Base-by-base conservation (phyloP, 768 basidiomycete species). In the Naganishia vaughanmartiniae region DNA sequence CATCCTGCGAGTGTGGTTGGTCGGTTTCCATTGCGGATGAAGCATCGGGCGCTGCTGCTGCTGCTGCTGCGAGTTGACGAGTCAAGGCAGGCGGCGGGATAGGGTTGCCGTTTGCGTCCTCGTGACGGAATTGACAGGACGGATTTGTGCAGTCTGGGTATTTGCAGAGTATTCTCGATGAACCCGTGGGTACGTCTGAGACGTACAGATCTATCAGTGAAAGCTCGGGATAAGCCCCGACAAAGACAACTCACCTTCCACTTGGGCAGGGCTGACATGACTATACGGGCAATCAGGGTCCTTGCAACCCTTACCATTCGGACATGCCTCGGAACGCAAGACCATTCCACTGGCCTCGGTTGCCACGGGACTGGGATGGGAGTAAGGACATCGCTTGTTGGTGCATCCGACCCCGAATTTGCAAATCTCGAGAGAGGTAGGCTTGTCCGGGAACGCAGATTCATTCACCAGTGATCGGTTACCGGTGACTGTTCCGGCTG, bases 321-420 rank as follows among this genome's bases (percentile, higher is more conserved):
- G 91, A 81, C 96, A 99, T 24, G 92, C 84, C 69, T 98, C 95
- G 69, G 91, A 93, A 75, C 91, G 95, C 68, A 99, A 84, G 1
- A 98, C 96, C 73, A 99, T 86, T 11, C 94, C 96, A 76, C 90
- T 93, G 82, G 95, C 93, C 36, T 90, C 85, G 21, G 95, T 96
- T 7, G 96, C 94, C 3, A 93, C 92, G n/a, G 96, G 96, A 11
- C 91, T 93, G 5, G 96, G 94, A 80, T 99, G 96, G 11, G 92
- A 92, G 81, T 88, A 98, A 21, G 90, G 85, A 81, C 96, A 99
- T 55, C 89, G 85, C 0, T 90, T 85, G 80, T 97, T 95, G 58
- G 89, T 90, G 82, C 96, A 99, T 74, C 93, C 95, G 28, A 89
- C 84, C 14, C 86, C 88, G 74, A 90, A 98, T 83, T 96, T 96